phyloP scores from a whole-genome alignment of 192 early-diverging fungal species.

The Linnemannia zychae region DNA sequence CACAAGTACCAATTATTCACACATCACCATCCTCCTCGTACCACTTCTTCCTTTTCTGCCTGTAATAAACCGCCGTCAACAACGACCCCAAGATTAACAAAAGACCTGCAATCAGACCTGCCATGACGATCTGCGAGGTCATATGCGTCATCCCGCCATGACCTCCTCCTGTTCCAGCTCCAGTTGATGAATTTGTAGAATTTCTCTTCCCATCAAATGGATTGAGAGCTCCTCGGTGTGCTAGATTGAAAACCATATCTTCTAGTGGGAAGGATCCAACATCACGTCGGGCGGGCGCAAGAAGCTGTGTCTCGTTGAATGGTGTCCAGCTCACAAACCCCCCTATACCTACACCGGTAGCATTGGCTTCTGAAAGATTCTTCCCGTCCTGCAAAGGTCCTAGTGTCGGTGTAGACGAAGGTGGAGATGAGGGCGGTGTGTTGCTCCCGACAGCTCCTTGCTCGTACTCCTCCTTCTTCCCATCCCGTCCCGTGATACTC shows the following conservation, averaged over 20 bases:
- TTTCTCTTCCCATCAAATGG: background rate
- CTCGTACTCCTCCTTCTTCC: background rate
- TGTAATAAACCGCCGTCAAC: conserved; percentile 2
- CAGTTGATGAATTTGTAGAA: background rate
- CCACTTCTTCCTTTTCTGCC: conserved; percentile 6
- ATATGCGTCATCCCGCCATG: background rate
- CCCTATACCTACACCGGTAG: background rate
- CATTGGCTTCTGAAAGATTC: background rate
- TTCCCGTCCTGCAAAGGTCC: background rate
- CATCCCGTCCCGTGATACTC: background rate
- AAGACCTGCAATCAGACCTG: background rate
- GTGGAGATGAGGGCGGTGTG: background rate
- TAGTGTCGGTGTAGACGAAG: background rate
- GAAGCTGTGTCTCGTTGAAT: conserved; percentile 2
- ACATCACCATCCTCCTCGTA: conserved; percentile 7
- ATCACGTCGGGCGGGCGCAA: background rate
- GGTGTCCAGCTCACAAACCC: background rate
- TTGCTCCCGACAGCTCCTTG: background rate
- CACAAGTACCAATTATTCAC: background rate
- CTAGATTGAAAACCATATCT: background rate
- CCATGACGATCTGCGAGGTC: conserved; percentile 12
- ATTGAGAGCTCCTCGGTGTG: background rate
- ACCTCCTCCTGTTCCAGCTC: background rate
- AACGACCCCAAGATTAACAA: conserved; percentile 6
- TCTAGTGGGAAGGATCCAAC: background rate